Evolutionary conservation across 176 grass and related monocot species (phyloP), one percentile per base, ranked within the genome.

Genomic region (Typha latifolia): DNA sequence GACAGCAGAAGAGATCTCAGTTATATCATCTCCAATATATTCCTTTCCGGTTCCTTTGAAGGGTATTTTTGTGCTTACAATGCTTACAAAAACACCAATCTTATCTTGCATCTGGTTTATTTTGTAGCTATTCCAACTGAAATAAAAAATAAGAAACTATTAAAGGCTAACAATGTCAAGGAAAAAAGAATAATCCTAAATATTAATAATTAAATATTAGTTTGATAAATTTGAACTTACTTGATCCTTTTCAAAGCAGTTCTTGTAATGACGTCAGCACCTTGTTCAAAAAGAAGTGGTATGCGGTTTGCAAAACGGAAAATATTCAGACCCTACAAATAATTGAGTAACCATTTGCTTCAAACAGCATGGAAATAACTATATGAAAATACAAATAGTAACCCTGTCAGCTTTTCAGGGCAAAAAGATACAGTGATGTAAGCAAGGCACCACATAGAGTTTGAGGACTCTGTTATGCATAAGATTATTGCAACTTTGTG

Each of bases 1-100:
- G 61, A 97, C 88, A 68, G 83, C 85, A 34, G 81, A 75, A 69
- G 94, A 69, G 76, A 97, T 97, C 69, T 97, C 89, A 12, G 83
- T 87, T 77, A 97, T 97, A 66, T 92, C 94, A 87, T 97, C 85
- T 18, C 94, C 94, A 74, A 97, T 97, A 69, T 92, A 97, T 66
- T 97, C 89, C 73, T 97, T 97, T 16, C 94, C 83, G 0, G 94
- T 97, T 78, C 93, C 93, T 79, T 97, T 97, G 78, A 97, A 97
- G 62, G 88, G 93, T 84, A 92, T 87, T 85, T 97, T 97, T 75
- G 88, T 97, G 66, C 88, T 97, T 53, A 97, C 93, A 82, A 97
- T 97, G 73, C 85, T 97, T 61, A 97, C 83, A 80, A 97, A 92
- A 31, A 92, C 88, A 75, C 93, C 93, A 55, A 92, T 97, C 87